Percentiles rank a stretch among this genome's conserved stretches.
phyloP scores from a whole-genome alignment of 441 rosid species.

The Erysimum cheiri region DNA sequence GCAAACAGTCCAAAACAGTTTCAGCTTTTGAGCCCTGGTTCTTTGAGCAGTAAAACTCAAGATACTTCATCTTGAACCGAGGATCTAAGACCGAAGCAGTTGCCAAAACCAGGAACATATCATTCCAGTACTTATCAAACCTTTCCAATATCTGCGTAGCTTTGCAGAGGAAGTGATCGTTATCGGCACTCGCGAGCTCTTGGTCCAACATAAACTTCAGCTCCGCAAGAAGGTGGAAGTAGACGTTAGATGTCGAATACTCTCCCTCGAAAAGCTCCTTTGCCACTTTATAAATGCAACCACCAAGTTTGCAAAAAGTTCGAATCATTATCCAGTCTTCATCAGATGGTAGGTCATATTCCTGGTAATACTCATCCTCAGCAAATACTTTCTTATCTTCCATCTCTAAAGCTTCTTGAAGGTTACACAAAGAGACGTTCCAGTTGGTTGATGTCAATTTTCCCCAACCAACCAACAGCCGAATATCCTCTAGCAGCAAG shows the following conservation, averaged over 20 bases:
- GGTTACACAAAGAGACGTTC: constrained; percentile 2
- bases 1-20: constrained; percentile 22
- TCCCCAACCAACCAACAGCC: constrained; percentile 34
- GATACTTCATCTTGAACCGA: constrained; percentile 74
- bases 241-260: constrained; percentile 64
- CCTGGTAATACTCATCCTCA: constrained; percentile 67
- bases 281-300: constrained; percentile 71
- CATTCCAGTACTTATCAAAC: constrained; percentile 76
- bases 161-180: constrained; percentile 58
- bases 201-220: constrained; percentile 67
- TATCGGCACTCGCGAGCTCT: constrained; percentile 54
- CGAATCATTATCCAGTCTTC: constrained; percentile 80
- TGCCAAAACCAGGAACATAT: constrained; percentile 71
- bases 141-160: constrained; percentile 52
- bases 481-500: constrained; percentile 53
- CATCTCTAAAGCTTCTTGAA: constrained; percentile 29
- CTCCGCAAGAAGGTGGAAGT: constrained; percentile 65
- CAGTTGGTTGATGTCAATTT: constrained; percentile 6
- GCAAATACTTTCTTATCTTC: constrained; percentile 28
- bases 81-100: constrained; percentile 87
- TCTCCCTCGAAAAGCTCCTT: constrained; percentile 52
- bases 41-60: constrained; percentile 75
- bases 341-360: constrained; percentile 63
- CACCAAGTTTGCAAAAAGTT: constrained; percentile 61
- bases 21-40: constrained; percentile 42